These are phyloP conservation scores for Suillus placidus DNA, from an alignment of 768 basidiomycete species.

Conservation along the genomic window DNA sequence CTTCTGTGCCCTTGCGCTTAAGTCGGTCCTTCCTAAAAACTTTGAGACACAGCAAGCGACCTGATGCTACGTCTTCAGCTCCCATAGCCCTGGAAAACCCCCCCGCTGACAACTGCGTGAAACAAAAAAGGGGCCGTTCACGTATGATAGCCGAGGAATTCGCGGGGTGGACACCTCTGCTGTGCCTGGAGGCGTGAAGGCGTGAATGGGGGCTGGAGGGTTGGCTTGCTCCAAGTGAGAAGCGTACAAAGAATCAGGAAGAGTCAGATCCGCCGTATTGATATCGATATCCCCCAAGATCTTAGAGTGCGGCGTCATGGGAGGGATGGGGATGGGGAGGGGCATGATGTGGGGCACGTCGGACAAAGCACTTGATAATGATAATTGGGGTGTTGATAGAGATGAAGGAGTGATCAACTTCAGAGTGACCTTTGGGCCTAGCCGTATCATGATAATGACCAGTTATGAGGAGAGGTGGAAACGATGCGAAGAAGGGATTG, in stretches of 20 bases:
- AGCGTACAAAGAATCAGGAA: background rate
- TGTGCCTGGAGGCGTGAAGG: background rate
- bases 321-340: background rate
- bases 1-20: conserved; percentile 8
- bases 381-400: background rate
- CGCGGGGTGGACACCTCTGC: background rate
- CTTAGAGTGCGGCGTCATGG: background rate
- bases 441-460: conserved; percentile 14
- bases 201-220: too few relatives aligned
- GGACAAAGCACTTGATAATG: background rate
- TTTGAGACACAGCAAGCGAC: conserved; percentile 44
- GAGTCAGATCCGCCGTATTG: background rate
- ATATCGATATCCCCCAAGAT: background rate
- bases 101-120: conserved; percentile 21
- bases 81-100: conserved; percentile 25
- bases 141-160: background rate
- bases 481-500: background rate
- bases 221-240: background rate
- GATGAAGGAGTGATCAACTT: conserved; percentile 11
- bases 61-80: conserved; percentile 28
- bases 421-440: conserved; percentile 13
- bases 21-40: conserved; percentile 29
- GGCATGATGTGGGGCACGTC: background rate
- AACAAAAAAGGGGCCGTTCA: conserved; percentile 29
- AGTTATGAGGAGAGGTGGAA: background rate